Evolutionary conservation across 208 protist genomes (phyloP), one percentile per base, ranked within the genome.

Genomic region (Trypanosoma melophagium): DNA sequence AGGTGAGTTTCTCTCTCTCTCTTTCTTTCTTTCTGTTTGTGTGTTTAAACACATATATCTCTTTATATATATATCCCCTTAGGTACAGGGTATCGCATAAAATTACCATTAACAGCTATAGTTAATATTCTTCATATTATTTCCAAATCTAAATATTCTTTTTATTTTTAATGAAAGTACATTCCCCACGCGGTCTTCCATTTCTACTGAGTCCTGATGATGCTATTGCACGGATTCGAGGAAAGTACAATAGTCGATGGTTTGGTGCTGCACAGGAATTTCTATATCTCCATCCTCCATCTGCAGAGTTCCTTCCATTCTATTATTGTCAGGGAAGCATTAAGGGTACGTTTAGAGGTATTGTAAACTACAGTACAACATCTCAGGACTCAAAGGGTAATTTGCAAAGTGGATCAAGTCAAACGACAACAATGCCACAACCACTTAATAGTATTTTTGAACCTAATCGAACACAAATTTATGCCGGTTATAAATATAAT

Each of bases 401-500:
- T 14, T 44, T 47, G 3, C 17, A 58, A 31, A 77, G 66, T 63
- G 80, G 62, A 1, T 67, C 77, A 0, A 69, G 63, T 12, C 70
- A 83, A 38, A 50, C 83, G 14, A 60, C 49, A 12, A 92, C 85
- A 22, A 45, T 52, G 12, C 85, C 81, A 41, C 86, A 87, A 68
- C 42, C 59, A 5, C 65, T 96, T 16, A 58, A 86, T 28, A 93
- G 69, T 42, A 71, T 75, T 35, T 96, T 96, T 61, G 73, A 83
- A 7, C 71, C 80, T 28, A 90, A 92, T 56, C 76, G 73, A 51
- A 94, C 88, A 35, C 90, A 96, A 69, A 75, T 92, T 35, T 96
- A 96, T 74, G 90, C 84, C 0, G 90, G 90, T 1, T 96, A 93
- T 77, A 96, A 96, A 82, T 96, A 96, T 77, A 93, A 94, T 71